These are phyloP conservation scores for Poterioochromonas sp. DNA, from an alignment of 352 stramenopile genomes.

Conservation along the genomic window DNA sequence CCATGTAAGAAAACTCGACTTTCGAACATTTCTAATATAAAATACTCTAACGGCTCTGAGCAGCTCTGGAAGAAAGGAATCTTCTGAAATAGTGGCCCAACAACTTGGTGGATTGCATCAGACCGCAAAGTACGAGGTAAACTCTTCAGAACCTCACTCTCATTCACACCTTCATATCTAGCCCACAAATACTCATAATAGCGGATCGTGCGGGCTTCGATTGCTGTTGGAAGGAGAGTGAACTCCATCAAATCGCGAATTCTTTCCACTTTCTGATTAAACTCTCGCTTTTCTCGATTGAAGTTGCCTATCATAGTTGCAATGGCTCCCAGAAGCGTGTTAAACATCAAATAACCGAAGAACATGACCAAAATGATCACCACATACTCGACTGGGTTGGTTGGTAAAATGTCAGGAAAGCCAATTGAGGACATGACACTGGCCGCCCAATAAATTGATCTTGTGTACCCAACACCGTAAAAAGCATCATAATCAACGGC, in stretches of 20 bases:
- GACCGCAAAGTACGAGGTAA: not conserved
- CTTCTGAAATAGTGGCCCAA: not conserved
- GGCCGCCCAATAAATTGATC: not conserved
- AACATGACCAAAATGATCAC: not conserved
- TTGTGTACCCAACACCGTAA: not conserved
- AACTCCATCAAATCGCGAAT: not conserved
- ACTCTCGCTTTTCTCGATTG: not conserved
- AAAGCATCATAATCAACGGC: not conserved
- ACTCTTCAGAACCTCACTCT: not conserved
- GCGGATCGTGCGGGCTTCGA: not conserved
- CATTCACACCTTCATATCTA: not conserved
- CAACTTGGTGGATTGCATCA: not conserved
- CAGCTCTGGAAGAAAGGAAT: not conserved
- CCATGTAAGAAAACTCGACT: not conserved
- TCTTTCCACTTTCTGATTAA: not conserved
- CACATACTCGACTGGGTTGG: not conserved
- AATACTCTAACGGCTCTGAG: not conserved
- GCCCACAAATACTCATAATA: not conserved
- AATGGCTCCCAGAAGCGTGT: not conserved
- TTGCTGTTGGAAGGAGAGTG: not conserved
- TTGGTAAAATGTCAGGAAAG: not conserved
- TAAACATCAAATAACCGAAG: not conserved
- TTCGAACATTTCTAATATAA: not conserved
- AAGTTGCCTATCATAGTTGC: not conserved
- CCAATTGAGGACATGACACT: not conserved